These are phyloP conservation scores for Pleurotus citrinopileatus DNA, from an alignment of 768 basidiomycete species.

Conservation along the genomic window DNA sequence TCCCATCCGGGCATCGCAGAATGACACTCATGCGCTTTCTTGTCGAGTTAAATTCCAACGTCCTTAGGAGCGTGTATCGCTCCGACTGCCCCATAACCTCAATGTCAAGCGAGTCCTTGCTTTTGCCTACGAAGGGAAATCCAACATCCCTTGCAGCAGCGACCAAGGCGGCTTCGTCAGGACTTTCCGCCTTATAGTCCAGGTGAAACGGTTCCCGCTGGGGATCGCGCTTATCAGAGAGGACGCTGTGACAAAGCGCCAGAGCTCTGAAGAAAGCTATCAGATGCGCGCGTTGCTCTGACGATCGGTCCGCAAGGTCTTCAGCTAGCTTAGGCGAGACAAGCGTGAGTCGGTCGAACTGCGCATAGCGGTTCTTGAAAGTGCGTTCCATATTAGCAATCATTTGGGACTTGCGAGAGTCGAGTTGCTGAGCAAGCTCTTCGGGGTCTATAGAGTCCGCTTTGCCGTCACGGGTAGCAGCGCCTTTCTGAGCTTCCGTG, in stretches of 20 bases:
- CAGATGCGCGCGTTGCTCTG: constrained; percentile 62
- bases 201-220: constrained; percentile 56
- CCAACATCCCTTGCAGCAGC: constrained; percentile 90
- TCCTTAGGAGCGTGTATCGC: constrained; percentile 72
- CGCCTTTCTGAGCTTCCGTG: constrained; percentile 93
- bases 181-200: constrained; percentile 95
- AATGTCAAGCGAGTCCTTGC: constrained; percentile 77
- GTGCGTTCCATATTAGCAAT: constrained; percentile 64
- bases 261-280: constrained; percentile 91
- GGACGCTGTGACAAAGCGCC: constrained; percentile 90
- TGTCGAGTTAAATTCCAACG: constrained; percentile 92
- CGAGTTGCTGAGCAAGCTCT: constrained; percentile 68
- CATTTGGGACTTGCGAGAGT: constrained; percentile 72
- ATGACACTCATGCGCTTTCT: constrained; percentile 96
- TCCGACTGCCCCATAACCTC: constrained; percentile 90
- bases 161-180: constrained; percentile 94
- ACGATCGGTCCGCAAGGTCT: constrained; percentile 62
- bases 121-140: constrained; percentile 82
- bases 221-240: constrained; percentile 74
- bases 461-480: constrained; percentile 79
- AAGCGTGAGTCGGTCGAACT: constrained; percentile 78
- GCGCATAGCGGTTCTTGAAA: constrained; percentile 89
- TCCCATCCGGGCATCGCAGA: constrained; percentile 80
- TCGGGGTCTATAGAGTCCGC: constrained; percentile 62
- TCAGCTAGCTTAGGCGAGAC: constrained; percentile 83